phyloP scores from a whole-genome alignment of 495 filamentous ascomycete species.

The Penicillium alfredii region DNA sequence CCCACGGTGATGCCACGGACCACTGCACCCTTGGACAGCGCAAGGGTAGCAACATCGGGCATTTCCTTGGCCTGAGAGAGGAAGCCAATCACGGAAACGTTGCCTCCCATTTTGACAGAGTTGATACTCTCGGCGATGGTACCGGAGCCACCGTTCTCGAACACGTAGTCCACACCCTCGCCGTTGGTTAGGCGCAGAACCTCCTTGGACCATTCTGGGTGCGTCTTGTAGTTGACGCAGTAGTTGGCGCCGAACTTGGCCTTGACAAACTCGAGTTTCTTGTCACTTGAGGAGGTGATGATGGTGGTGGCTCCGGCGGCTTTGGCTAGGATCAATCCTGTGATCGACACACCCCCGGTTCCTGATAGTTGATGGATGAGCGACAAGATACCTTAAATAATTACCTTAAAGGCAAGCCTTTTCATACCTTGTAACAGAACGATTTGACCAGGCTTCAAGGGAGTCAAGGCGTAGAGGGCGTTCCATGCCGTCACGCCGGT shows the following conservation, averaged over 20 bases:
- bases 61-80: constrained; percentile 32
- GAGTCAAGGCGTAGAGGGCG: constrained; percentile 55
- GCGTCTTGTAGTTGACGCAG: constrained; percentile 28
- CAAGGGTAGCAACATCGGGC: constrained; percentile 42
- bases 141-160: constrained; percentile 57
- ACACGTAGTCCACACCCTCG: constrained; percentile 45
- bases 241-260: constrained; percentile 14
- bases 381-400: too few relatives aligned
- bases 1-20: constrained; percentile 52
- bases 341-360: constrained; percentile 31
- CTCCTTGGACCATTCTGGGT: constrained; percentile 25
- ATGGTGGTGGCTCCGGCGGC: constrained; percentile 24
- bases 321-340: constrained; percentile 22
- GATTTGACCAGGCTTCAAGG: constrained; percentile 49
- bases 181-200: constrained; percentile 25
- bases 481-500: constrained; percentile 72
- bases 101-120: constrained; percentile 53
- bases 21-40: constrained; percentile 38
- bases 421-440: constrained; percentile 68
- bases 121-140: constrained; percentile 51
- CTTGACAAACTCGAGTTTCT: constrained; percentile 19
- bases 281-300: constrained; percentile 24
- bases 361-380: too few relatives aligned
- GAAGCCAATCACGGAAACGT: constrained; percentile 56
- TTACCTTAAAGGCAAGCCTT: too few relatives aligned